Base-by-base conservation (phyloP, 2,329 filamentous ascomycete genomes). In the Calonectria crousiana region DNA sequence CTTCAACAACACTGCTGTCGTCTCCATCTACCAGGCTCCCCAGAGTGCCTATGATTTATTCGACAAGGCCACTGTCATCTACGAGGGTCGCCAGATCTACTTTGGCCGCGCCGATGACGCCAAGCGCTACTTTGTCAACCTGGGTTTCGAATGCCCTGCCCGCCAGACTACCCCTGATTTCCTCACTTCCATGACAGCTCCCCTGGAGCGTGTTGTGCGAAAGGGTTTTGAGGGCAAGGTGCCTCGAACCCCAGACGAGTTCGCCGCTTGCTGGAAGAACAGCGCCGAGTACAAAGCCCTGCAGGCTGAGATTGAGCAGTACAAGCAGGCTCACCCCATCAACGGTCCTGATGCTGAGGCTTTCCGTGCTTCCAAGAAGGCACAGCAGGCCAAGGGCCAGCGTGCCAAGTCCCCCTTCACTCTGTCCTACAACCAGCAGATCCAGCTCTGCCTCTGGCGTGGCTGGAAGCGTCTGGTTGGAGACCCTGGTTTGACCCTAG, bases 321-420 rank as follows among this genome's bases (percentile, higher is more conserved):
- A 90, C 83, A 91, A 92, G 84, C 69, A 53, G 30, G 82, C 82
- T 14, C 90, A 92, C 73, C 89, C 90, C 28, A 84, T 92, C 75
- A 83, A 87, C 77, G 90, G 90, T 11, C 86, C 88, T n/a, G 89
- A 91, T 69, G 90, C 90, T 20, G 85, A 88, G 74, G 87, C 84
- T 18, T 92, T 92, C 87, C 89, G 90, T 75, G 87, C 86, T n/a
- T 87, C 86, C 71, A 89, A 86, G 84, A 84, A 86, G 67, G 86
- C 86, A 18, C 89, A 91, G 82, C 90, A 92, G 82, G 89, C 91
- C 76, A 90, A 87, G 81, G 81, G 85, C 34, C 89, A 90, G 82
- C 93, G 95, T 4, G 84, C 89, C 64, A 91, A 91, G 83, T 97
- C 95, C 1, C 95, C 96, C 0, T 98, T 93, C 84, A 98, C 95